A percentile compares a stretch with the other conserved stretches of the same genome.
phyloP scores from a whole-genome alignment of 1,284 basidiomycete genomes.

The Boletus austroedulis region DNA sequence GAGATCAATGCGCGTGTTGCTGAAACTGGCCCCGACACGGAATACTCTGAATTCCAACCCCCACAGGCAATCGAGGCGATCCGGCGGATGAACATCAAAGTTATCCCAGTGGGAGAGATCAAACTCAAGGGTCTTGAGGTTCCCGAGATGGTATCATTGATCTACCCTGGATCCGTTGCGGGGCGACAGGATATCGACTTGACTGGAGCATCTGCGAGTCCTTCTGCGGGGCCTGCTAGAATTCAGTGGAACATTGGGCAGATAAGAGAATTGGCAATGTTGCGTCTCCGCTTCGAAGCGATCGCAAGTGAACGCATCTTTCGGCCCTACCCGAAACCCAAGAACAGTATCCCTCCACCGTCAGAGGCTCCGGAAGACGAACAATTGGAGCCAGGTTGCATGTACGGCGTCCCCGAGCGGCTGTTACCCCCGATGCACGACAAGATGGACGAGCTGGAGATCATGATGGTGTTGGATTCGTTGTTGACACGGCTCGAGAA shows the following conservation, averaged over 20 bases:
- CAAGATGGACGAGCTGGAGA: constrained; percentile 73
- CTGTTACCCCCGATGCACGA: constrained; percentile 73
- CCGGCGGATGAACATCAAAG: constrained; percentile 69
- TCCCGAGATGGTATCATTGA: constrained; percentile 80
- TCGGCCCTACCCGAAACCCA: constrained; percentile 44
- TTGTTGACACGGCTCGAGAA: constrained; percentile 80
- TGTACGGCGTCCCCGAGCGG: constrained; percentile 60
- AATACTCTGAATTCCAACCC: constrained; percentile 56
- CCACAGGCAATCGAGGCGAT: constrained; percentile 66
- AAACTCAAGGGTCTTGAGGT: constrained; percentile 94
- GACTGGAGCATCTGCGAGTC: constrained; percentile 40
- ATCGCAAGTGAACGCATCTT: constrained; percentile 68
- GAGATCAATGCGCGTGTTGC: constrained; percentile 71
- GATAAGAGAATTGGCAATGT: constrained; percentile 70
- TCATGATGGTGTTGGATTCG: constrained; percentile 74
- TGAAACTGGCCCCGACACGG: constrained; percentile 54
- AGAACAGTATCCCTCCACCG: constrained; percentile 40
- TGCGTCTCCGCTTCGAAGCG: constrained; percentile 84
- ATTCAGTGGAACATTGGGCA: constrained; percentile 60
- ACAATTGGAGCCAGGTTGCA: constrained; percentile 37
- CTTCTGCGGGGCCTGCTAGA: constrained; percentile 13
- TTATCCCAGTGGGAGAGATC: constrained; percentile 82
- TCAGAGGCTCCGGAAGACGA: constrained; percentile 35
- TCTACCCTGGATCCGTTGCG: constrained; percentile 79
- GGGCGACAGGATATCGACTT: constrained; percentile 70